A percentile compares a stretch with the other conserved stretches of the same genome.
phyloP scores from a whole-genome alignment of 495 filamentous ascomycete species.

The Sphaerosporella brunnea region DNA sequence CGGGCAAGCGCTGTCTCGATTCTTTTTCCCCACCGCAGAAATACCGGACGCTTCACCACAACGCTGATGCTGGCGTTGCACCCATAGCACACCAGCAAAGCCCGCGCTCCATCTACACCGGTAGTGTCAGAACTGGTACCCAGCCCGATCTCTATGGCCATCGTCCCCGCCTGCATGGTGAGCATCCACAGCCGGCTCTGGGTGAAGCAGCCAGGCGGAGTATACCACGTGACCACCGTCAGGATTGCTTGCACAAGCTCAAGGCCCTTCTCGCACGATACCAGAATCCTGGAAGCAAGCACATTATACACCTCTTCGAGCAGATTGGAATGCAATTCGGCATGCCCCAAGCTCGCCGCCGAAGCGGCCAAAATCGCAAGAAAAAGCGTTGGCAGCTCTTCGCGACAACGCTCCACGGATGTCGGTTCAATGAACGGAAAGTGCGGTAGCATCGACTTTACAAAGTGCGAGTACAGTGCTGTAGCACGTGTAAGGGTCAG shows the following conservation, averaged over 20 bases:
- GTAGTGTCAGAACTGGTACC: neutral
- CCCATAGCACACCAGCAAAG: neutral
- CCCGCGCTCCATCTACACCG: neutral
- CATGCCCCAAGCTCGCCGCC: neutral
- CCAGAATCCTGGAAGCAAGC: conserved; percentile 9
- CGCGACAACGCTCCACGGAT: neutral
- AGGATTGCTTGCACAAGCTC: conserved; percentile 27
- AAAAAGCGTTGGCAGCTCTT: conserved; percentile 12
- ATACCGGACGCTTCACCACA: neutral
- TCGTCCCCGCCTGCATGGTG: conserved; percentile 1
- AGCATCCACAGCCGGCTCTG: conserved; percentile 1
- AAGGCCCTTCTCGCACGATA: conserved; percentile 9
- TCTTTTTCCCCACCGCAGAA: conserved; percentile 49
- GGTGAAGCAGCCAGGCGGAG: conserved; percentile 38
- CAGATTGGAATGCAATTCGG: conserved; percentile 11
- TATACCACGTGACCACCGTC: conserved; percentile 60
- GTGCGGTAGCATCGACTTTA: conserved; percentile 47
- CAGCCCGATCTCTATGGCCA: neutral
- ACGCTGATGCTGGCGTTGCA: neutral
- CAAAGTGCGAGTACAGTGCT: conserved; percentile 50
- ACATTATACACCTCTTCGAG: conserved; percentile 8
- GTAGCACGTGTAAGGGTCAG: conserved; percentile 44
- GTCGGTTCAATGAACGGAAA: conserved; percentile 34
- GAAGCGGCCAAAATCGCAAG: conserved; percentile 14
- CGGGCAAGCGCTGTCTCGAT: conserved; percentile 99